Base-by-base conservation (phyloP, 805 yeast genomes). In the Schwanniomyces occidentalis region DNA sequence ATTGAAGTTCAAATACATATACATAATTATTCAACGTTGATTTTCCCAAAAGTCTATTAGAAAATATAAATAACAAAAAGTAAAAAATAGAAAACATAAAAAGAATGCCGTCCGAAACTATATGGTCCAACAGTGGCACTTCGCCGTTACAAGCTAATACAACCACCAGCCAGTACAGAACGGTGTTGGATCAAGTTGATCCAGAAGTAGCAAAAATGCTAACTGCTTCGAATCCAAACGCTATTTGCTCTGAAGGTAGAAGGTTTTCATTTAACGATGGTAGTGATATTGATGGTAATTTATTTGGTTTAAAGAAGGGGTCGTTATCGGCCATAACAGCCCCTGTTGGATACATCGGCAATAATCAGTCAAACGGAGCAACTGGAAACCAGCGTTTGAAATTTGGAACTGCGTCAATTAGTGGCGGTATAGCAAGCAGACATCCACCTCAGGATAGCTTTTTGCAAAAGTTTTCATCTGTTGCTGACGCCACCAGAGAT, bases 401-500 rank as follows among this genome's bases (percentile, higher is more conserved):
- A 27, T 74, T 79, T 46, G 82, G 80, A 2, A 69, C 85, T 6
- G 82, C 84, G 6, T 76, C 84, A 2, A 75, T 80, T 23, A 71
- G 78, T 34, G 81, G 79, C 12, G 80, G 78, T 6, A 69, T 70
- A 26, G 70, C 74, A 22, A 63, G 56, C 37, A 58, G 73, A 40
- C 74, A 68, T 31, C 73, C 73, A 2, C 71, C 69, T 18, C 69
- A 61, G 35, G 72, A 65, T 13, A 65, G 75, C 31, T 81, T 81
- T 48, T 60, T 81, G 42, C 81, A 77, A 42, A 80, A 79, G 56
- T 81, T 81, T 49, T 65, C 82, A 5, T 64, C 78, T 2, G 82
- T 81, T 12, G 82, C 84, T 5, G 86, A 81, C 37, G 82, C 83
- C 30, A 81, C 88, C 0, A 66, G 83, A 48, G 88, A 81, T 45